Percentiles rank a stretch among this genome's conserved stretches.
These are phyloP conservation scores for Stachybotrys chartarum DNA, from an alignment of 2,329 filamentous ascomycete species.

Conservation along the genomic window DNA sequence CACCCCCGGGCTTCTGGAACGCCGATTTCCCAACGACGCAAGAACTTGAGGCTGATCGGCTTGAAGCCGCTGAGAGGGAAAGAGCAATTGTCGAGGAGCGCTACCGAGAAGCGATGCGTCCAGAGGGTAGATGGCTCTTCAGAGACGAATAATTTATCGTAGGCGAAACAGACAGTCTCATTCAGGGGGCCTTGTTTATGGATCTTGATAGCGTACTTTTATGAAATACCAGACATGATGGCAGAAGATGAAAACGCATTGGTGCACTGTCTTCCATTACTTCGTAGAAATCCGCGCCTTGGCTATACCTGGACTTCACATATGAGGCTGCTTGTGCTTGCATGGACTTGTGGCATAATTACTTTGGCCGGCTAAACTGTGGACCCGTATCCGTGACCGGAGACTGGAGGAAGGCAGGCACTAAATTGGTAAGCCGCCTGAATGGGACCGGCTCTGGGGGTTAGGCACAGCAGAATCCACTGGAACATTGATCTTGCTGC, in stretches of 20 bases:
- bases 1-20: constrained; percentile 86
- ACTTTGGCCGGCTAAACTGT: background rate
- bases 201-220: no score
- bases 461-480: background rate
- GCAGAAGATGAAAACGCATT: no score
- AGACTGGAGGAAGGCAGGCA: background rate
- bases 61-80: constrained; percentile 57
- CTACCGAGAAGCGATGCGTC: constrained; percentile 73
- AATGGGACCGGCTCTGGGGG: background rate
- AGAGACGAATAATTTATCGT: constrained; percentile 57
- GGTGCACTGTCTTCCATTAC: no score
- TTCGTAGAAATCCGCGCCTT: no score
- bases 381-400: background rate
- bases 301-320: no score
- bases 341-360: background rate
- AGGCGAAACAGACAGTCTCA: background rate
- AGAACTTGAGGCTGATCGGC: constrained; percentile 59
- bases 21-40: constrained; percentile 86
- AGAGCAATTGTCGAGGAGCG: constrained; percentile 61
- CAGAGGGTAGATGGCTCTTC: constrained; percentile 72
- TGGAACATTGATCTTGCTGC: constrained; percentile 1
- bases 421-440: background rate
- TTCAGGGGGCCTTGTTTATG: background rate
- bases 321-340: no score
- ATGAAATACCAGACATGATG: no score